These are phyloP conservation scores for Zygnema cylindricum DNA, from an alignment of 139 green algal species.

Conservation along the genomic window DNA sequence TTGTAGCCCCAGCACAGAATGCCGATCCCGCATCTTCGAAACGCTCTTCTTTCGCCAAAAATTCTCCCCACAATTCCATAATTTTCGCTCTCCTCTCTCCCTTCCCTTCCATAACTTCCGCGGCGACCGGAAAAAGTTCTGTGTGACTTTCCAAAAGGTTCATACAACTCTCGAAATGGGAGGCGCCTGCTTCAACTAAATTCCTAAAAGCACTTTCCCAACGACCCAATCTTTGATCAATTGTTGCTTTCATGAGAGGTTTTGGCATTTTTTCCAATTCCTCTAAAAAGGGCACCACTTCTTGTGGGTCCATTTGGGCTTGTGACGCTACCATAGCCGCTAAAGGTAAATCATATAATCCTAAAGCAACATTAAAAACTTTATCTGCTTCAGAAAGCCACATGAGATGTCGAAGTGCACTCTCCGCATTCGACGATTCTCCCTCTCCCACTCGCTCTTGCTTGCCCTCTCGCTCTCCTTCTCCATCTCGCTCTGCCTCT, in stretches of 20 bases:
- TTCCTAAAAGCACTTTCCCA: conserved; percentile 71
- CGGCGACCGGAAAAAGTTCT: conserved; percentile 55
- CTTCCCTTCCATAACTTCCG: conserved; percentile 39
- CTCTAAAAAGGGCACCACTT: conserved; percentile 84
- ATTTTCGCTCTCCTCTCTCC: conserved; percentile 25
- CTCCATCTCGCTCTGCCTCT: background rate
- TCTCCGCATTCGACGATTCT: conserved; percentile 66
- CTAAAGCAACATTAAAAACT: conserved; percentile 86
- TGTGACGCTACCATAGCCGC: conserved; percentile 86
- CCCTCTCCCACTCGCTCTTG: background rate
- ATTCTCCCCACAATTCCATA: conserved; percentile 37
- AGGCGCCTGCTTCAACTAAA: conserved; percentile 70
- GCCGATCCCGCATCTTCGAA: conserved; percentile 21
- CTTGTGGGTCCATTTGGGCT: conserved; percentile 84
- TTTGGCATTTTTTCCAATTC: conserved; percentile 45
- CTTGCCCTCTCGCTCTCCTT: background rate
- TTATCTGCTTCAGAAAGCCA: conserved; percentile 78
- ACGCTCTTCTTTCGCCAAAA: conserved; percentile 10
- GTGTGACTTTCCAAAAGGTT: conserved; percentile 81
- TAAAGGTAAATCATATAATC: conserved; percentile 88
- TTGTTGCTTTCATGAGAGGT: conserved; percentile 59
- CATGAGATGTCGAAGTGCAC: conserved; percentile 83
- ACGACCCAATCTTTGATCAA: conserved; percentile 82
- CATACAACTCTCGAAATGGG: conserved; percentile 67
- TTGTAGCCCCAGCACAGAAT: conserved; percentile 15